These are phyloP conservation scores for Tetradesmus lagerheimii DNA, from an alignment of 139 green algal species.

Conservation along the genomic window DNA sequence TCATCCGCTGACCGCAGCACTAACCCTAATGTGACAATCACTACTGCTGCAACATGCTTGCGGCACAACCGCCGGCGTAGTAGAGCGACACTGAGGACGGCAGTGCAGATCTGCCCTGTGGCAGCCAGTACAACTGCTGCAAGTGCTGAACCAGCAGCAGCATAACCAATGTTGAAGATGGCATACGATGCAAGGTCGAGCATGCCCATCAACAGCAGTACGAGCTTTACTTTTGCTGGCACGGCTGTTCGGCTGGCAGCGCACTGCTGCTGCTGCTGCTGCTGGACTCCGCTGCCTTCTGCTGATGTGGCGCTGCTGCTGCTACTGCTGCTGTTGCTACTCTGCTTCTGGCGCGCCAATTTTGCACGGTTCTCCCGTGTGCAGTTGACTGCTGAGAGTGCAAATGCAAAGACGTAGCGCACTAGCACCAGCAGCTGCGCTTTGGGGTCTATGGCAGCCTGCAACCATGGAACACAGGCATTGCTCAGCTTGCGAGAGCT, in stretches of 20 bases:
- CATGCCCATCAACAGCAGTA: conserved; percentile 17
- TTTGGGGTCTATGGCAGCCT: conserved; percentile 9
- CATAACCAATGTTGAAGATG: conserved; percentile 36
- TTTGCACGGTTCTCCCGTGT: background rate
- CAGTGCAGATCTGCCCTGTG: conserved; percentile 30
- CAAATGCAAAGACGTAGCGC: conserved; percentile 34
- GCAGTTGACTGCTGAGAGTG: background rate
- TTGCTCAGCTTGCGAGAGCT: background rate
- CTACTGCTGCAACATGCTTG: conserved; percentile 25
- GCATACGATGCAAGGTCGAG: conserved; percentile 22
- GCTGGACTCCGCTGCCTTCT: background rate
- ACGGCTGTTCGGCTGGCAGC: background rate
- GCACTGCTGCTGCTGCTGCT: background rate
- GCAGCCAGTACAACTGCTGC: conserved; percentile 27
- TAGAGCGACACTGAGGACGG: background rate
- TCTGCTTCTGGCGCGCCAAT: background rate
- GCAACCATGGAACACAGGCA: background rate
- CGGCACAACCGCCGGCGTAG: background rate
- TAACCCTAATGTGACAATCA: conserved; percentile 25
- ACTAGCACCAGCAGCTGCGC: conserved; percentile 32
- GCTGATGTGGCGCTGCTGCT: background rate
- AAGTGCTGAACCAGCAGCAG: conserved; percentile 4
- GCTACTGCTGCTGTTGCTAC: background rate
- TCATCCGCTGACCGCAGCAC: conserved; percentile 28
- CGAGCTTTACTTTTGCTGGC: background rate